These are phyloP conservation scores for Citrus reticulata DNA, from an alignment of 345 rosid genomes.

Conservation along the genomic window DNA sequence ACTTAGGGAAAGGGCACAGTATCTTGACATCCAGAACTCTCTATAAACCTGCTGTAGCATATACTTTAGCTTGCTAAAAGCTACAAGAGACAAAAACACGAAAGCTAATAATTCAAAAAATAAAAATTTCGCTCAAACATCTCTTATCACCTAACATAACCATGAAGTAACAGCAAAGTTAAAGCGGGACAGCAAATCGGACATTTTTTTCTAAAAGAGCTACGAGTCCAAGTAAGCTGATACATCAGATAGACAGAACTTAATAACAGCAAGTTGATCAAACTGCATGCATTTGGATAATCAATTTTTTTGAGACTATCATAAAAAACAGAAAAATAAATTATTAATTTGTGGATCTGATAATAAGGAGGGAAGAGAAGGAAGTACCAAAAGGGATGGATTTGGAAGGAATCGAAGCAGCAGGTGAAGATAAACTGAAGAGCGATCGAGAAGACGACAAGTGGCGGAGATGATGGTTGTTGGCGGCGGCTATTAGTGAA, in stretches of 20 bases:
- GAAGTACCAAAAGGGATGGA: background rate
- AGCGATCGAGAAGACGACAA: background rate
- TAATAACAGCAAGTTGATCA: background rate
- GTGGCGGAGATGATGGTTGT: background rate
- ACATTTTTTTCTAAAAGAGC: background rate
- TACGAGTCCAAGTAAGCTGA: background rate
- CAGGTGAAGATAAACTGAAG: background rate
- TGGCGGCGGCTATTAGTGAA: slow-evolving; percentile 1
- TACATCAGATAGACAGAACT: too few relatives aligned
- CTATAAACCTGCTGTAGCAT: background rate
- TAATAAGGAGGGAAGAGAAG: background rate
- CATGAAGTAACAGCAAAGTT: background rate
- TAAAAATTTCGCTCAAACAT: background rate
- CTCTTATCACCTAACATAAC: background rate
- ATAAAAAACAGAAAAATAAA: background rate
- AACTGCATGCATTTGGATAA: background rate
- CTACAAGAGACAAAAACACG: background rate
- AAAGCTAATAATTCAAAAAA: too few relatives aligned
- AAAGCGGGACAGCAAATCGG: background rate
- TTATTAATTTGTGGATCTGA: background rate
- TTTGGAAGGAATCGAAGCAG: background rate
- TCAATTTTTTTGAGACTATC: background rate
- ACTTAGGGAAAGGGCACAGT: background rate
- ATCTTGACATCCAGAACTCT: background rate
- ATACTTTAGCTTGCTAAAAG: background rate